Evolutionary conservation across 192 early-diverging fungal genomes (phyloP).

Genomic region (Rhizoclosmatium sp.): DNA sequence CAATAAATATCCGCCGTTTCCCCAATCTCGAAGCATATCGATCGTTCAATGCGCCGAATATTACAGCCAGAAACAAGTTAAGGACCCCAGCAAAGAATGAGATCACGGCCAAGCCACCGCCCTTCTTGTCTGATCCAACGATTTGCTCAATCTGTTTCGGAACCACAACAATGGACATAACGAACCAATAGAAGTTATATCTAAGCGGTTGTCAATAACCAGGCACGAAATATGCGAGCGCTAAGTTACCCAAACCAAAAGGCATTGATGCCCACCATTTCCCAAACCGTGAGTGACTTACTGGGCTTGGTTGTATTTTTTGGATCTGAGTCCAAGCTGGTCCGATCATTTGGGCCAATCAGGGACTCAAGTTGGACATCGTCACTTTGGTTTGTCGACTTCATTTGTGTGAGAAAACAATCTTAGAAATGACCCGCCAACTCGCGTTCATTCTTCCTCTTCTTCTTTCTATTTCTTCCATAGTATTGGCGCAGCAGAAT

Average conservation of each 20-base stretch:
- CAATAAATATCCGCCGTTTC: slow-evolving; percentile 44
- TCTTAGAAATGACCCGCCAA: no score
- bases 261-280: slow-evolving; percentile 40
- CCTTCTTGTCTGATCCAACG: slow-evolving; percentile 47
- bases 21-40: slow-evolving; percentile 37
- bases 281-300: background rate
- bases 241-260: slow-evolving; percentile 42
- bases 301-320: background rate
- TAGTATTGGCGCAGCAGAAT: no score
- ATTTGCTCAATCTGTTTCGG: slow-evolving; percentile 49
- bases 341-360: no score
- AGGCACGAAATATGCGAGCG: no score
- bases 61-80: slow-evolving; percentile 45
- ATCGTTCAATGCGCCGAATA: slow-evolving; percentile 55
- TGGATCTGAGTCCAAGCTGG: no score
- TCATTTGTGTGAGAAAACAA: no score
- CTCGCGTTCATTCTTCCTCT: no score
- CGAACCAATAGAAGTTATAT: slow-evolving; percentile 53
- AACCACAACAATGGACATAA: slow-evolving; percentile 46
- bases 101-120: slow-evolving; percentile 46
- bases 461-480: no score
- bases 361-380: no score
- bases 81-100: slow-evolving; percentile 45
- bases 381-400: no score
- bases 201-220: background rate